Base-by-base conservation (phyloP, 768 basidiomycete genomes). In the Panus rudis region DNA sequence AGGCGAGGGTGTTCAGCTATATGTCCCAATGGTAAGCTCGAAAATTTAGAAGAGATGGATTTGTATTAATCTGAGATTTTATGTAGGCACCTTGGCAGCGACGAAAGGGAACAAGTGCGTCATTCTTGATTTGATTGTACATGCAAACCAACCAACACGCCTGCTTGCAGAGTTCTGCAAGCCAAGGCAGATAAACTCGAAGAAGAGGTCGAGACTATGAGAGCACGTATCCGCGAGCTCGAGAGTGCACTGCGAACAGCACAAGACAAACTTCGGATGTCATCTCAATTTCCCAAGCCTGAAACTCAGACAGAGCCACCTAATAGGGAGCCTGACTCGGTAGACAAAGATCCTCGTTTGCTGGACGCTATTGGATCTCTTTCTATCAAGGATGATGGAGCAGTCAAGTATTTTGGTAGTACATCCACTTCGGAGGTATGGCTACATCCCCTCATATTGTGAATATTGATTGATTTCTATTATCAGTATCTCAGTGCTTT, bases 91-190 rank as follows among this genome's bases (percentile, higher is more conserved):
- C 21, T 52, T 76, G 49, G 62, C 71, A 6, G 73, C 76, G 20
- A 76, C 73, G 34, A 77, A 76, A 52, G 73, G 75, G 46, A 77
- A 76, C 61, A 76, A 75, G 75, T 75, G 50, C 28, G 66, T 38
- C 23, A n/a, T 11, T 42, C 23, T 34, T 8, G 17, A 6, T 13
- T 34, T 6, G 4, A 11, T 37, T 37, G 17, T 37, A 26, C 39
- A 21, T 19, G 13, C 19, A 27, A 35, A 43, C 33, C 23, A 35
- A 37, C n/a, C 40, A 5, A 26, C 14, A 19, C 31, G 19, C n/a
- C 42, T 40, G 11, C 17, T 24, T 33, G 6, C 46, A 77, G 75
- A 52, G 73, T 74, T 16, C 65, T 77, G 27, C 68, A 73, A 67
- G 70, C 67, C 5, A 73, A 72, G 50, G 71, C 69, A 3, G 67